phyloP scores from a whole-genome alignment of 2,329 filamentous ascomycete genomes.

The Penicillium sp. region DNA sequence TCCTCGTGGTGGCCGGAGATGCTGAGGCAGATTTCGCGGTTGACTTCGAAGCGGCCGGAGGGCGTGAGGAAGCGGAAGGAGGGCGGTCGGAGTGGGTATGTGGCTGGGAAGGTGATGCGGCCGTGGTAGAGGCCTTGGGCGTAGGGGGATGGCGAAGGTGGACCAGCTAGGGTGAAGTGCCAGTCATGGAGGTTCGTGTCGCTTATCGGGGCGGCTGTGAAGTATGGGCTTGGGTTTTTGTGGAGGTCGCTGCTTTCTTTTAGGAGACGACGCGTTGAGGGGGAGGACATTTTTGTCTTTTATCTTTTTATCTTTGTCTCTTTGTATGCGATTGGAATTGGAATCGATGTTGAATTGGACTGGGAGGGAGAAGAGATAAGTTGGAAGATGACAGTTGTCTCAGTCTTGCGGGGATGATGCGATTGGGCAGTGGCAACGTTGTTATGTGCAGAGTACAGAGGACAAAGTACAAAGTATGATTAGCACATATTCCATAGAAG shows the following conservation, averaged over 20 bases:
- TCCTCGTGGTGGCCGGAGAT: conserved; percentile 96
- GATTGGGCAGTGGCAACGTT: neutral
- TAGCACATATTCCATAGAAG: neutral
- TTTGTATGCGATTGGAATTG: neutral
- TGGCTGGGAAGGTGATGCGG: conserved; percentile 78
- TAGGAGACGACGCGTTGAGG: conserved; percentile 41
- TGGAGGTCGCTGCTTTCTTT: conserved; percentile 86
- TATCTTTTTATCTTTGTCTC: neutral
- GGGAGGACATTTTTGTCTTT: conserved; percentile 21
- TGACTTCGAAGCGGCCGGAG: conserved; percentile 85
- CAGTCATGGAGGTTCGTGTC: conserved; percentile 92
- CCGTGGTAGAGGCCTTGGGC: conserved; percentile 83
- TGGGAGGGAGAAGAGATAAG: neutral
- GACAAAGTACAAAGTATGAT: neutral
- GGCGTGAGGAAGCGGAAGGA: conserved; percentile 94
- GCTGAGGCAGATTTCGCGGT: conserved; percentile 89
- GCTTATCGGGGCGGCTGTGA: conserved; percentile 66
- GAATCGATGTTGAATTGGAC: neutral
- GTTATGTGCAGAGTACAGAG: neutral
- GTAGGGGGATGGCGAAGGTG: conserved; percentile 73
- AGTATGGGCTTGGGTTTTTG: conserved; percentile 69
- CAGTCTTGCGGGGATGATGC: neutral
- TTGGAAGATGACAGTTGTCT: neutral
- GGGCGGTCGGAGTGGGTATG: conserved; percentile 84
- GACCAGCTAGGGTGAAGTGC: conserved; percentile 95